A percentile compares a stretch with the other conserved stretches of the same genome.
phyloP scores from a whole-genome alignment of 805 yeast genomes.

The Saccharomycopsis javanensis region DNA sequence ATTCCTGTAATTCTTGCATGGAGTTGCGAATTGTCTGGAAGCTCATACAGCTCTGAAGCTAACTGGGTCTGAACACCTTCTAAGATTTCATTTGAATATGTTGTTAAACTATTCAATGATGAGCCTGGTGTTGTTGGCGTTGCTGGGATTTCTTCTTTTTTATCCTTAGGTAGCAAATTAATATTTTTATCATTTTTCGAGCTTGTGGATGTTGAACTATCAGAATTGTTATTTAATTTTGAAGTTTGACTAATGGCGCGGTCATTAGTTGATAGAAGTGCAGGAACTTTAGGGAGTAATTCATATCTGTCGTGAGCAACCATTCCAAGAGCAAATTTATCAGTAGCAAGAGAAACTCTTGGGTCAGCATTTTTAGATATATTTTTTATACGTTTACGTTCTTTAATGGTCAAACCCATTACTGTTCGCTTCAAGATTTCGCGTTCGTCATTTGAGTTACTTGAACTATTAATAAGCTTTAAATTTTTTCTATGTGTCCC shows the following conservation, averaged over 20 bases:
- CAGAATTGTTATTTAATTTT: background rate
- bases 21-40: conserved; percentile 71
- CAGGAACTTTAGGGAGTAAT: conserved; percentile 63
- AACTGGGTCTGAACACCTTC: conserved; percentile 79
- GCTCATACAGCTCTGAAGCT: conserved; percentile 63
- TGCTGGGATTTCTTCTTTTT: background rate
- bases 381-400: conserved; percentile 72
- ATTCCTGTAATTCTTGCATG: conserved; percentile 66
- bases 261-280: conserved; percentile 9
- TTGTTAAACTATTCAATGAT: conserved; percentile 37
- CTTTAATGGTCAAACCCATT: conserved; percentile 75
- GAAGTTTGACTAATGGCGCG: conserved; percentile 4
- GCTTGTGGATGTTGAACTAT: background rate
- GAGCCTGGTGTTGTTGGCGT: conserved; percentile 1
- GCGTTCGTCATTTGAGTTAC: conserved; percentile 37
- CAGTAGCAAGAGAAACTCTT: conserved; percentile 27
- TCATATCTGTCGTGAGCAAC: conserved; percentile 22
- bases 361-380: conserved; percentile 84
- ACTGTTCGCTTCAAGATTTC: conserved; percentile 79
- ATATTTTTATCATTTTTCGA: conserved; percentile 8
- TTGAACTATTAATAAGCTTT: conserved; percentile 28
- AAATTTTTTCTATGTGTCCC: conserved; percentile 40
- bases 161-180: conserved; percentile 9
- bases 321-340: conserved; percentile 14
- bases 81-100: conserved; percentile 89